Percentiles rank a stretch among this genome's conserved stretches.
Evolutionary conservation across 345 rosid genomes (phyloP).

Genomic region (Kernera saxatilis): DNA sequence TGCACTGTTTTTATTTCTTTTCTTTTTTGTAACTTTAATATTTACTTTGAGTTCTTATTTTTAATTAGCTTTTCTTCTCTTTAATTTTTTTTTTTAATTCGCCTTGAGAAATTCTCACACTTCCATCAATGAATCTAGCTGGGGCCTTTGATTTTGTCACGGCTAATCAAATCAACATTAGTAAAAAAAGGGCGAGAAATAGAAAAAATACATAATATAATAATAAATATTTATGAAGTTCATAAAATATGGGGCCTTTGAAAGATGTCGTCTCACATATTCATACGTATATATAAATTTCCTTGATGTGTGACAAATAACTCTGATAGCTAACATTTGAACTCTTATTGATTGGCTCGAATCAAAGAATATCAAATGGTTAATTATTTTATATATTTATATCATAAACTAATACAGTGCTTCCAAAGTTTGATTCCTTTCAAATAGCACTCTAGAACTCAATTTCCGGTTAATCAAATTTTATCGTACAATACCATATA

Average conservation of each 20-base stretch:
- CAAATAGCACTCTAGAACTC: too few species aligned
- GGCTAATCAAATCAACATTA: slow-evolving; percentile 21
- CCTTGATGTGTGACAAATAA: too few species aligned
- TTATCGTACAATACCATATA: too few species aligned
- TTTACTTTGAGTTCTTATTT: slow-evolving; percentile 7
- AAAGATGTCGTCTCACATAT: slow-evolving; percentile 27
- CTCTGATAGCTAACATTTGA: too few species aligned
- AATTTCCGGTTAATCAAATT: too few species aligned
- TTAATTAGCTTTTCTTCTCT: neutral
- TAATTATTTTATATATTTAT: too few species aligned
- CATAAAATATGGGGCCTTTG: slow-evolving; percentile 21
- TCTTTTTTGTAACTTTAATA: neutral
- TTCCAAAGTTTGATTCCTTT: too few species aligned
- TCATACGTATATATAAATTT: slow-evolving; percentile 12
- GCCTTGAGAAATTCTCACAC: neutral
- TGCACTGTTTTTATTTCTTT: neutral
- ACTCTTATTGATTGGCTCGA: too few species aligned
- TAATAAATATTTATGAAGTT: neutral
- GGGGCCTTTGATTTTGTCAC: slow-evolving; percentile 26
- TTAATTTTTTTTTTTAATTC: neutral
- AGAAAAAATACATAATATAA: neutral
- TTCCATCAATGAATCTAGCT: neutral
- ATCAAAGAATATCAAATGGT: too few species aligned
- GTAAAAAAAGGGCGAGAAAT: neutral
- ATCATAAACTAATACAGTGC: too few species aligned